These are phyloP conservation scores for Vaccinium vitisidaea DNA, from an alignment of 148 eudicot genomes.

Conservation along the genomic window DNA sequence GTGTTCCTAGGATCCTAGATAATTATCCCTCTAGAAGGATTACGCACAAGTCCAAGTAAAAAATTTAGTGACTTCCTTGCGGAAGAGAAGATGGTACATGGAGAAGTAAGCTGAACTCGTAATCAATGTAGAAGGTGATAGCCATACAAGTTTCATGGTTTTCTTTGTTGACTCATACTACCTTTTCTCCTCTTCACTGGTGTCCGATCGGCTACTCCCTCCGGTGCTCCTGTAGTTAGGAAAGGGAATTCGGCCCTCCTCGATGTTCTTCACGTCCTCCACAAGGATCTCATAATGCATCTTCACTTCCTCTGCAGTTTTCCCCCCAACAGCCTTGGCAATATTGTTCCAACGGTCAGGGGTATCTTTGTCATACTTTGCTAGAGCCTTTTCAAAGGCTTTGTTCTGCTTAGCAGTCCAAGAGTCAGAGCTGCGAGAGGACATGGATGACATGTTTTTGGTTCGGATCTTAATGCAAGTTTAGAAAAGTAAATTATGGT, in stretches of 20 bases:
- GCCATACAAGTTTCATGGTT: neutral
- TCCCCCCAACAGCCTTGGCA: conserved; percentile 45
- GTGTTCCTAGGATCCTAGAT: neutral
- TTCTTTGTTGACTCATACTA: neutral
- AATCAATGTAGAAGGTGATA: neutral
- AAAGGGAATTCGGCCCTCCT: conserved; percentile 45
- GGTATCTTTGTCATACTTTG: conserved; percentile 47
- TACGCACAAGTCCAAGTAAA: neutral
- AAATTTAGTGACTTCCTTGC: neutral
- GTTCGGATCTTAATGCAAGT: neutral
- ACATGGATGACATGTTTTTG: conserved; percentile 38
- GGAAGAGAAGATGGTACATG: neutral
- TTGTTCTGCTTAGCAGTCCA: conserved; percentile 54
- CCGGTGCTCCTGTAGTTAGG: conserved; percentile 38
- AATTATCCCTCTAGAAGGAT: neutral
- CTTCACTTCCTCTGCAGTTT: conserved; percentile 51
- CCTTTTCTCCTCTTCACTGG: conserved; percentile 5
- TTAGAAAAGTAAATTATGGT: neutral
- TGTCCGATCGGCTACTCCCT: conserved; percentile 15
- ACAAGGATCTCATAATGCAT: conserved; percentile 45
- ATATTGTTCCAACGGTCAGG: conserved; percentile 45
- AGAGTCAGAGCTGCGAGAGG: conserved; percentile 31
- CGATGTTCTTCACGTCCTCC: conserved; percentile 43
- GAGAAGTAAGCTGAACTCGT: neutral
- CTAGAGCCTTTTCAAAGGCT: conserved; percentile 50